A percentile compares a stretch with the other conserved stretches of the same genome.
phyloP scores from a whole-genome alignment of 148 eudicot species.

The Heliosperma pusillum region DNA sequence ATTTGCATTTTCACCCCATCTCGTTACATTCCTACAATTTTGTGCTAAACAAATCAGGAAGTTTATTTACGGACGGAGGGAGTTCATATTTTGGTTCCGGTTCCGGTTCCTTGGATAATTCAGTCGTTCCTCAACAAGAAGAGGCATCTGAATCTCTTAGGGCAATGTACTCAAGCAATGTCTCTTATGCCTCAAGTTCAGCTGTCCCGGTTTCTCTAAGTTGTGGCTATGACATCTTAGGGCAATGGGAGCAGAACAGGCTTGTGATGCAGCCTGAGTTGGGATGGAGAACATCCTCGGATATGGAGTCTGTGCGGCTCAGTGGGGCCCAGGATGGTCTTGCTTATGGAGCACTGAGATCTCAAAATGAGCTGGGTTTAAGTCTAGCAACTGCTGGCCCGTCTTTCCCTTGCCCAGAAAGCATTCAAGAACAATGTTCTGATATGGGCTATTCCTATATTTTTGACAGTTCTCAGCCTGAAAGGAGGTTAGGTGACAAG shows the following conservation, averaged over 20 bases:
- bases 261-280: conserved; percentile 33
- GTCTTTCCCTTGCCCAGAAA: conserved; percentile 29
- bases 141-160: conserved; percentile 24
- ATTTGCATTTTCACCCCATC: neutral
- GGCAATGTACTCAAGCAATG: conserved; percentile 28
- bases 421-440: conserved; percentile 37
- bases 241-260: conserved; percentile 41
- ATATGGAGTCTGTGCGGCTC: conserved; percentile 28
- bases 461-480: conserved; percentile 28
- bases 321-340: conserved; percentile 28
- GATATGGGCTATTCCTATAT: conserved; percentile 40
- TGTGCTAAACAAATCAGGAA: neutral
- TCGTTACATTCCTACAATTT: neutral
- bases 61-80: neutral
- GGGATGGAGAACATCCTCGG: conserved; percentile 32
- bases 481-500: conserved; percentile 34
- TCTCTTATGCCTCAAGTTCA: conserved; percentile 30
- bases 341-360: conserved; percentile 35
- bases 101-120: conserved; percentile 5
- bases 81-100: neutral
- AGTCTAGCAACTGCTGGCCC: conserved; percentile 54
- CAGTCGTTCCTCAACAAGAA: conserved; percentile 23
- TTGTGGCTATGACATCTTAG: conserved; percentile 35
- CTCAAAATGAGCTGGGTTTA: conserved; percentile 52
- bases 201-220: conserved; percentile 29